phyloP scores from a whole-genome alignment of 2,329 filamentous ascomycete species.

The Proliferodiscus dingleyae region DNA sequence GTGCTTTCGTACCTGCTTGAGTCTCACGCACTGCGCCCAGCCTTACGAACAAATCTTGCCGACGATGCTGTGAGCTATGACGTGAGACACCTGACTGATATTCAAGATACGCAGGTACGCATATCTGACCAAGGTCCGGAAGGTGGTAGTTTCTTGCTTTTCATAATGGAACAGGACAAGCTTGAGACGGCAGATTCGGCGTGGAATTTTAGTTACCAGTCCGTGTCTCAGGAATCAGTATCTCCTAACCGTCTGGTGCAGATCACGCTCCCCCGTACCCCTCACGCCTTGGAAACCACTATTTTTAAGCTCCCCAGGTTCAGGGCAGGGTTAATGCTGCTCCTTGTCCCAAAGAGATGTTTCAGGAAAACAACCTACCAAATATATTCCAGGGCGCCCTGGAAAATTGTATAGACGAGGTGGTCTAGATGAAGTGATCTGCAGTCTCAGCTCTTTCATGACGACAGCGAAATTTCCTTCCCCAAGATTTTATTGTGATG shows the following conservation, averaged over 20 bases:
- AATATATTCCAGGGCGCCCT: background rate
- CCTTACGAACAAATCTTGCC: no score
- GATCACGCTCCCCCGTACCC: constrained; percentile 15
- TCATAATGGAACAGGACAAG: no score
- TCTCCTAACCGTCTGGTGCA: constrained; percentile 8
- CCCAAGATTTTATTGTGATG: no score
- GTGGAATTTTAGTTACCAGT: constrained; percentile 2
- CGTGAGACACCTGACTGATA: no score
- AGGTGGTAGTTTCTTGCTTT: no score
- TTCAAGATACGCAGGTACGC: no score
- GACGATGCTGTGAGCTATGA: no score
- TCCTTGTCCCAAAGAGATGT: constrained; percentile 6
- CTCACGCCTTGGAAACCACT: background rate
- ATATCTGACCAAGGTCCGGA: no score
- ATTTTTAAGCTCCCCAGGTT: constrained; percentile 1
- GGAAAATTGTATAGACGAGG: background rate
- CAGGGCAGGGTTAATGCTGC: background rate
- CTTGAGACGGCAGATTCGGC: constrained; percentile 2
- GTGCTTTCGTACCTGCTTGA: background rate
- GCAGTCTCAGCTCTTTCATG: background rate
- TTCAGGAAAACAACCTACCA: constrained; percentile 15
- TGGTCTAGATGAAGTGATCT: background rate
- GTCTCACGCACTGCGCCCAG: no score
- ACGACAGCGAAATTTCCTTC: no score
- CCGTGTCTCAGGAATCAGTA: constrained; percentile 1